phyloP scores from a whole-genome alignment of 2,329 filamentous ascomycete genomes.

The Didymella pomorum region DNA sequence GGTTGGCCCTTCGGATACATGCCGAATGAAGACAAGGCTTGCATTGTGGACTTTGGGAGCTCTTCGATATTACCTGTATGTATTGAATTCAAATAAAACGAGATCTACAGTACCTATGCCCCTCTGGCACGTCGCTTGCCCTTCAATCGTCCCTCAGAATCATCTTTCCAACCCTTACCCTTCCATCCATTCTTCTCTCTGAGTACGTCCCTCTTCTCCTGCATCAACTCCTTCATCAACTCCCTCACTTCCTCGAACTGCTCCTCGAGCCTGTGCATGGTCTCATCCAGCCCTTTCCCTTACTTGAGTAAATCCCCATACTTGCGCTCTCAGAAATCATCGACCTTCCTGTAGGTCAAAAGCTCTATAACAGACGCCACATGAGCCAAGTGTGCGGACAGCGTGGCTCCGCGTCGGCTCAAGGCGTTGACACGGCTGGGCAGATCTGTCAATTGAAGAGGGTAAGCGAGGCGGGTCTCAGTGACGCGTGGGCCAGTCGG shows the following conservation, averaged over 20 bases:
- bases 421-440: not conserved
- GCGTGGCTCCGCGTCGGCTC: not conserved
- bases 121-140: too few species aligned
- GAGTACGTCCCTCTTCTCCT: not conserved
- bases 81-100: too few species aligned
- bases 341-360: not conserved
- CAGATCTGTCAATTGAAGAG: not conserved
- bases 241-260: not conserved
- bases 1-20: too few species aligned
- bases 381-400: not conserved
- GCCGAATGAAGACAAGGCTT: too few species aligned
- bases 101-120: too few species aligned
- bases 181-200: too few species aligned
- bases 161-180: not conserved
- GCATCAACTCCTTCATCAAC: not conserved
- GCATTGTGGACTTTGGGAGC: too few species aligned
- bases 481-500: not conserved
- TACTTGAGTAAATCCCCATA: not conserved
- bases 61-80: too few species aligned
- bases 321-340: not conserved
- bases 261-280: not conserved
- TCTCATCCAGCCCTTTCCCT: not conserved
- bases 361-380: not conserved
- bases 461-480: not conserved
- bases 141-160: not conserved